Evolutionary conservation across 2,329 filamentous ascomycete species (phyloP).

Genomic region (Fusarium sp.): DNA sequence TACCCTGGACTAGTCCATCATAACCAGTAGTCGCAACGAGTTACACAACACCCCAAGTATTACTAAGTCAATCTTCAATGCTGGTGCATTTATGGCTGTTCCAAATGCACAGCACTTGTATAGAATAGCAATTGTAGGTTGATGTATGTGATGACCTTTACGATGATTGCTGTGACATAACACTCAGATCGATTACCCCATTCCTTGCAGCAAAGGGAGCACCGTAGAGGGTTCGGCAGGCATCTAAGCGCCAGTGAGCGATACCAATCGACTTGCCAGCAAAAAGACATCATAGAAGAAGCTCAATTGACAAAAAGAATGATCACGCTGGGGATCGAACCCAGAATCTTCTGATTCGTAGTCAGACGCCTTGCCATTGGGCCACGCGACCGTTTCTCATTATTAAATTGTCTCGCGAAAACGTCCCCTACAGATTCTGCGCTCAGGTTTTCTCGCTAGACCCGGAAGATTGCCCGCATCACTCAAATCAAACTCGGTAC

Average conservation of each 20-base stretch:
- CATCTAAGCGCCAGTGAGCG: background rate
- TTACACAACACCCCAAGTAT: background rate
- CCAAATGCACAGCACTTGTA: background rate
- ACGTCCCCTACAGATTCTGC: background rate
- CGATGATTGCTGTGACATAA: accelerated
- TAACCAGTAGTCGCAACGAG: background rate
- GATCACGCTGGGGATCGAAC: conserved; percentile 42
- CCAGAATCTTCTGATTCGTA: conserved; percentile 44
- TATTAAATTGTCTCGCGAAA: background rate
- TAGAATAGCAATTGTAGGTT: background rate
- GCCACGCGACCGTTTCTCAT: conserved; percentile 25
- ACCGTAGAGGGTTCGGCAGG: accelerated
- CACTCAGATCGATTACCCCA: background rate
- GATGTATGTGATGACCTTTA: background rate
- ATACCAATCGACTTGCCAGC: background rate
- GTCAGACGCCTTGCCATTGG: conserved; percentile 43
- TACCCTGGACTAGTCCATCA: background rate
- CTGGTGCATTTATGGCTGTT: background rate
- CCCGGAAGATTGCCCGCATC: background rate
- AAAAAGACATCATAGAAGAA: background rate
- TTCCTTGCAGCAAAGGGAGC: background rate
- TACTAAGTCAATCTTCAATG: background rate
- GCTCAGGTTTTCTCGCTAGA: background rate
- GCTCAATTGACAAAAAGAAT: background rate
- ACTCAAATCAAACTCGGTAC: background rate